Evolutionary conservation across 2,329 filamentous ascomycete genomes (phyloP).

Genomic region (Aspergillus melleus): DNA sequence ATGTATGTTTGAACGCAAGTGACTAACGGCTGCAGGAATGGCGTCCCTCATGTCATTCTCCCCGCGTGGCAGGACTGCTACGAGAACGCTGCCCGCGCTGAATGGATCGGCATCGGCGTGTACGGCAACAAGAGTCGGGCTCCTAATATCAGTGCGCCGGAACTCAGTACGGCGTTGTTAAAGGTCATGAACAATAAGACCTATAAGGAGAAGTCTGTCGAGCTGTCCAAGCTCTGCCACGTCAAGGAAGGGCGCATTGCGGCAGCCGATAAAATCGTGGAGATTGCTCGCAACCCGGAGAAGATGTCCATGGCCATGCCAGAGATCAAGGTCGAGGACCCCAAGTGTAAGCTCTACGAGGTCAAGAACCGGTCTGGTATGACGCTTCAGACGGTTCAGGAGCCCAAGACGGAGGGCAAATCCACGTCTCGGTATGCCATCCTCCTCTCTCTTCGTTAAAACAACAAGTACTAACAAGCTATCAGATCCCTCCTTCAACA

Average conservation of each 20-base stretch:
- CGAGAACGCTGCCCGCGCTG: conserved; percentile 43
- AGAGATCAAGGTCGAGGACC: conserved; percentile 10
- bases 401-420: conserved; percentile 4
- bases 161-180: conserved; percentile 28
- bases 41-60: conserved; percentile 47
- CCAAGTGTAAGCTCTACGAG: conserved; percentile 10
- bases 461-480: neutral
- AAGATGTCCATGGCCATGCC: conserved; percentile 20
- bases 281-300: conserved; percentile 18
- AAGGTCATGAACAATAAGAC: conserved; percentile 21
- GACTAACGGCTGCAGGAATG: conserved; percentile 28
- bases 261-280: conserved; percentile 22
- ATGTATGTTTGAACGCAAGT: too few relatives aligned
- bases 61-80: conserved; percentile 49
- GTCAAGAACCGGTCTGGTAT: conserved; percentile 16
- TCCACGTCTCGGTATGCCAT: conserved; percentile 11
- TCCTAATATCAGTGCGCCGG: conserved; percentile 30
- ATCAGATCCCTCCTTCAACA: conserved; percentile 12
- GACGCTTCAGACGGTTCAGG: conserved; percentile 6
- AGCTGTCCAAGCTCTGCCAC: conserved; percentile 19
- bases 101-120: conserved; percentile 44
- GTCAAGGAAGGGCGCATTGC: conserved; percentile 21
- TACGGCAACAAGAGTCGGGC: conserved; percentile 37
- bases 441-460: too few relatives aligned
- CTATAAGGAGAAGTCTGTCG: conserved; percentile 18